Conservation (phyloP, 768 basidiomycete genomes). For the Jaapia argillacea region DNA sequence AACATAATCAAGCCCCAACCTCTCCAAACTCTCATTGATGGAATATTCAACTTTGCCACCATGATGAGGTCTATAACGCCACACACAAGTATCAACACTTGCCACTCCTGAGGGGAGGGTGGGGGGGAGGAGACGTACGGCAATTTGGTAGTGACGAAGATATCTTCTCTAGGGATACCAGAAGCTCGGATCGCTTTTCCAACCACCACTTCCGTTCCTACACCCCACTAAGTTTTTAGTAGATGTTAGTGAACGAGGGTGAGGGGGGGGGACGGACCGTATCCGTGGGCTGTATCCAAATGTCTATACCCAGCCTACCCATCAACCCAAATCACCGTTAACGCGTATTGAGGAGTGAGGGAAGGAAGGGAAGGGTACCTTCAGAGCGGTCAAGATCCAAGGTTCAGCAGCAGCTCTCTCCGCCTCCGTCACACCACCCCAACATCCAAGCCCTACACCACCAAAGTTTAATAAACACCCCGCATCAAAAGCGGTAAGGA, state of each 20-base stretch:
- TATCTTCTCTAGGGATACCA: slow-evolving; percentile 30
- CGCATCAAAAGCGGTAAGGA: not conserved
- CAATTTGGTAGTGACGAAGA: slow-evolving; percentile 44
- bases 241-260: not conserved
- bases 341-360: no score
- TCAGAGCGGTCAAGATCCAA: not conserved
- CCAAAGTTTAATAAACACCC: not conserved
- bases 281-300: slow-evolving; percentile 62
- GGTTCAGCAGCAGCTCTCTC: not conserved
- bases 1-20: slow-evolving; percentile 19
- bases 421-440: not conserved
- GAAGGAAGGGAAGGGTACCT: not conserved
- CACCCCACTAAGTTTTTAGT: not conserved
- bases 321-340: not conserved
- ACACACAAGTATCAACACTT: not conserved
- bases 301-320: slow-evolving; percentile 48
- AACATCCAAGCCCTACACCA: not conserved
- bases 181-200: slow-evolving; percentile 35
- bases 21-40: slow-evolving; percentile 18
- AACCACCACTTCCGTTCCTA: slow-evolving; percentile 26
- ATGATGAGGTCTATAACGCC: slow-evolving; percentile 24
- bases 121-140: slow-evolving; percentile 14
- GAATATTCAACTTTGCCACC: slow-evolving; percentile 18
- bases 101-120: not conserved
- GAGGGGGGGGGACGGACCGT: slow-evolving; percentile 21